Evolutionary conservation across 2,329 filamentous ascomycete species (phyloP), one percentile per base, ranked within the genome.

Genomic region (Proliferodiscus dingleyae): DNA sequence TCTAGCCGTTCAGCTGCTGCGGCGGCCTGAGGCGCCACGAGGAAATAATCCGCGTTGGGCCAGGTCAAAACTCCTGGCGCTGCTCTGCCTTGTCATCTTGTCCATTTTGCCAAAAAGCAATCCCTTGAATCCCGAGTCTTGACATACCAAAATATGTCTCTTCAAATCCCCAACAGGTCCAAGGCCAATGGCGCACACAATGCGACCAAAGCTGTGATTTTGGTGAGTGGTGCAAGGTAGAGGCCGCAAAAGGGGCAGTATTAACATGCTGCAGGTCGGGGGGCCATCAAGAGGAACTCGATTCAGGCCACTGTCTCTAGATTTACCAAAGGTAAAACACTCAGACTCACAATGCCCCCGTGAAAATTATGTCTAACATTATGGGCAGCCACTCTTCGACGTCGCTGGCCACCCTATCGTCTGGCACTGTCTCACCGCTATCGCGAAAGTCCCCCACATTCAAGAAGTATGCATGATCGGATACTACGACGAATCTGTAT

Each of bases 371-470:
- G 58, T 51, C 45, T 50, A 21, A 45, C 32, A 21, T 13, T 36
- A 26, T 22, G 33, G 15, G 47, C 61, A 94, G 89, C 93, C 93
- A 54, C 87, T 98, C 59, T 97, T 98, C 74, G 91, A 96, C 68
- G 89, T 98, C 64, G 93, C 93, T 58, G 93, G 93, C 60, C 93
- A 98, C 71, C 89, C 91, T 60, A 97, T 98, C 72, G 89, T 97
- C 74, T 91, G 90, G 78, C 93, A 98, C 76, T 95, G 90, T 75
- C 80, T 98, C 66, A 87, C 85, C 62, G 89, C 93, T 62, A 80
- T 97, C 63, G 83, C 87, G 56, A 94, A 90, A 67, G 87, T 97
- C 50, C 85, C 88, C 61, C 85, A 87, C 63, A 88, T 98, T 68
- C 87, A 89, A 65, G 93, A 98, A 71, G 91, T 98, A 60, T 90